Evolutionary conservation across 2,329 filamentous ascomycete genomes (phyloP).

Genomic region (Cladosporium sp.): DNA sequence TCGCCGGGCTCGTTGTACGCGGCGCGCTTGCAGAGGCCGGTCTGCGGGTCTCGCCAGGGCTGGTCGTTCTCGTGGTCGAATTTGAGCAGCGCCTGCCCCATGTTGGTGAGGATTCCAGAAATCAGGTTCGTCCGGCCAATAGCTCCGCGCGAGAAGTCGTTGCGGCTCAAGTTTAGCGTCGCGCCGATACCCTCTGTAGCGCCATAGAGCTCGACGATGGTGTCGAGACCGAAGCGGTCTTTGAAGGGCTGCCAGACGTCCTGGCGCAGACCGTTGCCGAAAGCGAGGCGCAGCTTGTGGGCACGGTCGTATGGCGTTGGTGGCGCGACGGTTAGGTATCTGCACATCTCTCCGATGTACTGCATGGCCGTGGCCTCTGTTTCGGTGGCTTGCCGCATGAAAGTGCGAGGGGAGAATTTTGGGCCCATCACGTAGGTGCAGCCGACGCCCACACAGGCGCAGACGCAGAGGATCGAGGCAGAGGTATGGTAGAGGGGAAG

Average conservation of each 20-base stretch:
- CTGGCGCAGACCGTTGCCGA: slow-evolving; percentile 78
- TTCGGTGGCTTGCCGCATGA: slow-evolving; percentile 70
- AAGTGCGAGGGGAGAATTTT: slow-evolving; percentile 70
- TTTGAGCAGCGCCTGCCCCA: slow-evolving; percentile 53
- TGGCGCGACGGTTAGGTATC: slow-evolving; percentile 67
- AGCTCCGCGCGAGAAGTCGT: slow-evolving; percentile 68
- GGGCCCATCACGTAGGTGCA: slow-evolving; percentile 65
- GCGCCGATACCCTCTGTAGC: slow-evolving; percentile 53
- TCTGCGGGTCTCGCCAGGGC: slow-evolving; percentile 61
- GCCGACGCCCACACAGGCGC: slow-evolving; percentile 47
- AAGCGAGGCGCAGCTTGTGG: slow-evolving; percentile 66
- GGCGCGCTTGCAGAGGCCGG: slow-evolving; percentile 60
- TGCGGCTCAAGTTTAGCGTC: slow-evolving; percentile 66
- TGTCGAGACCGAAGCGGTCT: slow-evolving; percentile 52
- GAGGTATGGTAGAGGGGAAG: slow-evolving; percentile 90
- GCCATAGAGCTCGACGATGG: slow-evolving; percentile 34
- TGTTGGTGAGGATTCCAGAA: slow-evolving; percentile 48
- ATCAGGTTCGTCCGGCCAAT: slow-evolving; percentile 67
- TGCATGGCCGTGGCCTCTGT: slow-evolving; percentile 70
- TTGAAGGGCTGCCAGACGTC: slow-evolving; percentile 84
- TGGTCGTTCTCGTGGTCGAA: slow-evolving; percentile 66
- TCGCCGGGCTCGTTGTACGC: slow-evolving; percentile 63
- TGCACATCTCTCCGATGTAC: slow-evolving; percentile 82
- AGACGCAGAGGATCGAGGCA: slow-evolving; percentile 63
- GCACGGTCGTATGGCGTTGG: slow-evolving; percentile 62